Conservation (phyloP, 1,139 yeast species). For the Lipomyces yarrowii region DNA sequence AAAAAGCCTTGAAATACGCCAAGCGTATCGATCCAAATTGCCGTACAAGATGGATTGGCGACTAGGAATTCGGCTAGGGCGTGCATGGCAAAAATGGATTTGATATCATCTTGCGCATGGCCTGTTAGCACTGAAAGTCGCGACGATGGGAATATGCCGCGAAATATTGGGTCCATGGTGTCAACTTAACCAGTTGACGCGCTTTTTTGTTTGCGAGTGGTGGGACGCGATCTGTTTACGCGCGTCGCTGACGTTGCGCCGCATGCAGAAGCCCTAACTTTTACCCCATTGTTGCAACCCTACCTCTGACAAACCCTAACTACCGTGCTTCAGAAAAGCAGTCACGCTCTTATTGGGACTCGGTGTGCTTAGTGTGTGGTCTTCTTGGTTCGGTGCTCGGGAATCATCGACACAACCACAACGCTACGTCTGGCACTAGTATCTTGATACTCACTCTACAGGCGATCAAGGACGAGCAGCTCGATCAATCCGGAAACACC, state of each 20-base stretch:
- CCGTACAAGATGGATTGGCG: not conserved
- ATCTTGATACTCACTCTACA: not conserved
- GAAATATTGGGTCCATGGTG: not conserved
- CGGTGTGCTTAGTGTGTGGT: not conserved
- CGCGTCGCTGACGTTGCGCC: not conserved
- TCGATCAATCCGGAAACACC: not conserved
- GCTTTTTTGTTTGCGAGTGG: not conserved
- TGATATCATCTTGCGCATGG: conserved; percentile 11
- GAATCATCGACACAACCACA: not conserved
- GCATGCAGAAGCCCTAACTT: not conserved
- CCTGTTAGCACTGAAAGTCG: conserved; percentile 17
- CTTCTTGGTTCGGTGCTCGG: not conserved
- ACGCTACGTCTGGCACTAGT: not conserved
- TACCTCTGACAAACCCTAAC: not conserved
- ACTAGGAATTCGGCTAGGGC: conserved; percentile 18
- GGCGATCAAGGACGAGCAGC: not conserved
- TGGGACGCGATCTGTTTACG: not conserved
- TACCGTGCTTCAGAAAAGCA: not conserved
- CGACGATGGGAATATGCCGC: conserved; percentile 16
- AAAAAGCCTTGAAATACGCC: conserved; percentile 26
- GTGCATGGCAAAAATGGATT: conserved; percentile 24
- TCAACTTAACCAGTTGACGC: not conserved
- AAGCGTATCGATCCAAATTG: conserved; percentile 28
- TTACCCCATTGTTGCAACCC: not conserved
- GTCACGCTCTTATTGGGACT: not conserved